A percentile compares a stretch with the other conserved stretches of the same genome.
Evolutionary conservation across 2,329 filamentous ascomycete genomes (phyloP).

Genomic region (Trichoderma simmonsii): DNA sequence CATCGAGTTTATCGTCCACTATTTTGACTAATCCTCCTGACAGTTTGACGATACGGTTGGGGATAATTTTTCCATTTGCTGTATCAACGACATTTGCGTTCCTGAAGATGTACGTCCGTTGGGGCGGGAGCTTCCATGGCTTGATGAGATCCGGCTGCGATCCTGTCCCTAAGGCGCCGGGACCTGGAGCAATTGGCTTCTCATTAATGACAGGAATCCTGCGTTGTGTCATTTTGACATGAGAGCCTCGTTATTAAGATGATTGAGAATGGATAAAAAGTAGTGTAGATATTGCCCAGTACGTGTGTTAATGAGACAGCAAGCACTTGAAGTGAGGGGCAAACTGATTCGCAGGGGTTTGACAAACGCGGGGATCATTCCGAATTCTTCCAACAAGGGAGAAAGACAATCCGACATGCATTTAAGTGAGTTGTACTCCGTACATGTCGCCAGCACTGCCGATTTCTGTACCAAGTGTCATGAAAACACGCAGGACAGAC

Average conservation of each 20-base stretch:
- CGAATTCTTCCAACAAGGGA: not conserved
- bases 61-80: constrained; percentile 31
- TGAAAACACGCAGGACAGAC: not conserved
- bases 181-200: not conserved
- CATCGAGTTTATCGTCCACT: constrained; percentile 18
- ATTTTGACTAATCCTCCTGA: constrained; percentile 34
- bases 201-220: not conserved
- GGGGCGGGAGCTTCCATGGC: constrained; percentile 35
- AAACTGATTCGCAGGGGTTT: not conserved
- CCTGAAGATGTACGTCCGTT: constrained; percentile 35
- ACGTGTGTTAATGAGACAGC: not conserved
- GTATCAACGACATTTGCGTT: constrained; percentile 46
- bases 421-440: not conserved
- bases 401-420: not conserved
- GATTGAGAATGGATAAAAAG: not conserved
- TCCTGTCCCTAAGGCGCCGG: not conserved
- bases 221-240: not conserved
- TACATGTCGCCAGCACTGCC: not conserved
- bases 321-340: not conserved
- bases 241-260: not conserved
- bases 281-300: not conserved
- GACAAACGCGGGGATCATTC: not conserved
- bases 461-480: not conserved
- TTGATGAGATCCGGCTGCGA: constrained; percentile 27
- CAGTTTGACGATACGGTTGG: constrained; percentile 33